Conservation (phyloP, 805 yeast genomes). For the Monosporozyma aerobia region DNA sequence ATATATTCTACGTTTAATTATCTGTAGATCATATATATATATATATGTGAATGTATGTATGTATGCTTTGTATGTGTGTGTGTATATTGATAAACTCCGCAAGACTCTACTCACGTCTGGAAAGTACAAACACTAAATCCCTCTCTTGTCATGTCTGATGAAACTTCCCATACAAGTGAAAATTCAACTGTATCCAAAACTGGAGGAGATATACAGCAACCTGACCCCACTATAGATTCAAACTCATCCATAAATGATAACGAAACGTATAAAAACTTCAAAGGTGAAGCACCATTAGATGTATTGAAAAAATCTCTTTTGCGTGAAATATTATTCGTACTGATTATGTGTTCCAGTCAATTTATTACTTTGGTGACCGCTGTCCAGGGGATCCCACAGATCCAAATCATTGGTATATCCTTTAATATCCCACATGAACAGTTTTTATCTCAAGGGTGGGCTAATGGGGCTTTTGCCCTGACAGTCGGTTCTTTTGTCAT, state of each 20-base stretch:
- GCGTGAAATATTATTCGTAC: constrained; percentile 7
- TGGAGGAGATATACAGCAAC: not conserved
- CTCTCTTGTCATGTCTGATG: not conserved
- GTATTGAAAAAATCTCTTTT: not conserved
- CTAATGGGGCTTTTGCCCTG: constrained; percentile 9
- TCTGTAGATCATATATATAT: too few species aligned
- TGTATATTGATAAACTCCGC: too few species aligned
- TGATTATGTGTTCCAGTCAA: constrained; percentile 6
- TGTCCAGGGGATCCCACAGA: constrained; percentile 8
- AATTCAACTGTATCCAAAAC: not conserved
- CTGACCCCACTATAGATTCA: not conserved
- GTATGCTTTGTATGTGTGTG: too few species aligned
- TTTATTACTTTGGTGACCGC: constrained; percentile 8
- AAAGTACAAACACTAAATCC: too few species aligned
- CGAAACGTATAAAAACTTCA: not conserved
- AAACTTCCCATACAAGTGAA: not conserved
- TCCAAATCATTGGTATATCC: constrained; percentile 2
- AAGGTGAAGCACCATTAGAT: not conserved
- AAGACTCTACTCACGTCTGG: too few species aligned
- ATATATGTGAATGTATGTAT: too few species aligned
- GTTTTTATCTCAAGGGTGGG: constrained; percentile 9
- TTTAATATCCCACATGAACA: constrained; percentile 3
- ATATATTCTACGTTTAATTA: too few species aligned
- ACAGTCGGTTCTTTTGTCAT: constrained; percentile 53
- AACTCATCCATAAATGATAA: not conserved